Evolutionary conservation across 306 rosid genomes (phyloP).

Genomic region (Vigna hirtella): DNA sequence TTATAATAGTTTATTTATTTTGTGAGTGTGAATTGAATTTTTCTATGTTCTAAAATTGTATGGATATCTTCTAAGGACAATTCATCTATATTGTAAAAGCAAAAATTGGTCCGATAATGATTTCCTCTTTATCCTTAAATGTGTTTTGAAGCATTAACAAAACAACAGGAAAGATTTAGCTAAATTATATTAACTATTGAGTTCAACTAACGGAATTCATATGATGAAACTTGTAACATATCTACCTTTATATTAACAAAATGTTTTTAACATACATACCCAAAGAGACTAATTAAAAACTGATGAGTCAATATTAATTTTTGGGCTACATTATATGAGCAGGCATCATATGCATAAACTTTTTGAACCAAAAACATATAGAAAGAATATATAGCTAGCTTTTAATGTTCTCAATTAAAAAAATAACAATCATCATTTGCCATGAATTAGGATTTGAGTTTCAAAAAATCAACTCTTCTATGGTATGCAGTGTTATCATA

Average conservation of each 20-base stretch:
- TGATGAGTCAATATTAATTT: not conserved
- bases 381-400: too few relatives aligned
- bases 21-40: not conserved
- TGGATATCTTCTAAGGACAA: not conserved
- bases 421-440: too few relatives aligned
- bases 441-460: too few relatives aligned
- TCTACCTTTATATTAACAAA: conserved; percentile 10
- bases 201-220: not conserved
- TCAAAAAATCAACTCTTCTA: too few relatives aligned
- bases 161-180: conserved; percentile 8
- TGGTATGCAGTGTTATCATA: too few relatives aligned
- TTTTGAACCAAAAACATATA: too few relatives aligned
- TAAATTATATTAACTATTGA: not conserved
- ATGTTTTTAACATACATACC: not conserved
- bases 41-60: conserved; percentile 14
- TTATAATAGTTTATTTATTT: conserved; percentile 10
- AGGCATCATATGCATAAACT: too few relatives aligned
- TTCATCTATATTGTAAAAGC: conserved; percentile 28
- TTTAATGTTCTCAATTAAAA: too few relatives aligned
- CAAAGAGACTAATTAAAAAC: not conserved
- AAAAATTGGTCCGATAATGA: not conserved
- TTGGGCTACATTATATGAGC: too few relatives aligned
- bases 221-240: not conserved
- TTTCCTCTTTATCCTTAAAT: conserved; percentile 1
- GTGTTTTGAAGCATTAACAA: not conserved